These are phyloP conservation scores for Yamadazyma sp. DNA, from an alignment of 1,139 yeast genomes.

Conservation along the genomic window DNA sequence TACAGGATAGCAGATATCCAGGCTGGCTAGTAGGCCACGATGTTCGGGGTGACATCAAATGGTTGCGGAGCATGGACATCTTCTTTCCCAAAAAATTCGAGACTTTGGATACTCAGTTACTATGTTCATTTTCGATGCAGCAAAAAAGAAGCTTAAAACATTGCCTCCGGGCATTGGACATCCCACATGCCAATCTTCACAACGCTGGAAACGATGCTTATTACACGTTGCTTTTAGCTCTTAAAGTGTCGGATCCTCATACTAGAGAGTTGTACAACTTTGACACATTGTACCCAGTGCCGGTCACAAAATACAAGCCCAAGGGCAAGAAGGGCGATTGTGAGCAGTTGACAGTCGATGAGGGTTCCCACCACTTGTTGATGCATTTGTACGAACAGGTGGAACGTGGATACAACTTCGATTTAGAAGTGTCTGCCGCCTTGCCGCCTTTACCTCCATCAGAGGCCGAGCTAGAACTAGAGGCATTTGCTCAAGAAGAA, in stretches of 20 bases:
- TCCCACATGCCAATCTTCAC: constrained; percentile 67
- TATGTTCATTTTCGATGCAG: constrained; percentile 29
- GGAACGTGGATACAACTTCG: neutral
- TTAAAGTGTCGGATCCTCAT: constrained; percentile 55
- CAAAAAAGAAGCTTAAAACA: constrained; percentile 50
- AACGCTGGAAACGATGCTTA: constrained; percentile 87
- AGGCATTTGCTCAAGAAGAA: neutral
- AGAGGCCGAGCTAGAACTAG: neutral
- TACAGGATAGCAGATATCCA: constrained; percentile 17
- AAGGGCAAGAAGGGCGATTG: neutral
- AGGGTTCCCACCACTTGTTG: neutral
- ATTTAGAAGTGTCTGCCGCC: neutral
- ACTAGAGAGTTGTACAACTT: constrained; percentile 32
- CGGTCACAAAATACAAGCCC: neutral
- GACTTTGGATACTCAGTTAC: constrained; percentile 51
- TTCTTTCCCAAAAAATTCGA: constrained; percentile 36
- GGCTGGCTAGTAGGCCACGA: constrained; percentile 67
- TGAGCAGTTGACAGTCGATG: neutral
- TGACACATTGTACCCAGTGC: constrained; percentile 18
- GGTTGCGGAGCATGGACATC: constrained; percentile 52
- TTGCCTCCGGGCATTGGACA: constrained; percentile 48
- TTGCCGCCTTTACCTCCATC: no score
- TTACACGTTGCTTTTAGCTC: constrained; percentile 56
- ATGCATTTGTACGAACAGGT: neutral
- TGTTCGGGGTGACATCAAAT: constrained; percentile 58